Evolutionary conservation across 2,329 filamentous ascomycete genomes (phyloP).

Genomic region (Cordyceps tenuipes): DNA sequence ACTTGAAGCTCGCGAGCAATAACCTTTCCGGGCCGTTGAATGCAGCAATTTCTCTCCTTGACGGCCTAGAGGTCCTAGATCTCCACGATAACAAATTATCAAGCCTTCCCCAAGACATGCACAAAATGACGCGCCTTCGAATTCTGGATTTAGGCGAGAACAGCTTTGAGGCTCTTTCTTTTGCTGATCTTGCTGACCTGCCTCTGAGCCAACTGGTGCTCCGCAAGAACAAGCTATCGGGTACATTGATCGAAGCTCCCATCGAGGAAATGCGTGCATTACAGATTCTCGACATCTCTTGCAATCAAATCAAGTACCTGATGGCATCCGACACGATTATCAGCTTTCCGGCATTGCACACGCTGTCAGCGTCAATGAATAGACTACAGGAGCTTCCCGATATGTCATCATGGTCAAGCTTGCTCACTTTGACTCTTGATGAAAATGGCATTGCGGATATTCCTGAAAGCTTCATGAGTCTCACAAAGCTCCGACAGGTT

Average conservation of each 20-base stretch:
- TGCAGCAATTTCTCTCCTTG: conserved; percentile 52
- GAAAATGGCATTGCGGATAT: conserved; percentile 72
- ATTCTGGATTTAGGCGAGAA: conserved; percentile 78
- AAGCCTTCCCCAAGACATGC: conserved; percentile 57
- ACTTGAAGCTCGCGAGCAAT: conserved; percentile 77
- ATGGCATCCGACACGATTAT: conserved; percentile 37
- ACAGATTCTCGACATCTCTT: conserved; percentile 68
- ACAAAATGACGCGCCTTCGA: conserved; percentile 60
- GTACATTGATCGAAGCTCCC: conserved; percentile 58
- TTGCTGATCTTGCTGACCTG: conserved; percentile 57
- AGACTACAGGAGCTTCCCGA: conserved; percentile 65
- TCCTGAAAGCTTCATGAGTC: conserved; percentile 64
- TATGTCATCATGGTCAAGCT: conserved; percentile 62
- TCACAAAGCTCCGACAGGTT: conserved; percentile 62
- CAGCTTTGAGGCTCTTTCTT: conserved; percentile 60
- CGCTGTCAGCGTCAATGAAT: conserved; percentile 73
- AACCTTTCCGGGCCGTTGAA: conserved; percentile 61
- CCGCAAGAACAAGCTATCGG: conserved; percentile 70
- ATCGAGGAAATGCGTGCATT: conserved; percentile 54
- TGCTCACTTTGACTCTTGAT: conserved; percentile 67
- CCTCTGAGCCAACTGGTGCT: conserved; percentile 66
- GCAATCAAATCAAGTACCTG: conserved; percentile 60
- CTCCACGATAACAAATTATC: conserved; percentile 73
- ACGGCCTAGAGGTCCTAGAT: conserved; percentile 70
- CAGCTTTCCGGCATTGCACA: conserved; percentile 62